phyloP scores from a whole-genome alignment of 257 asterid species.

The Solanum chaucha region DNA sequence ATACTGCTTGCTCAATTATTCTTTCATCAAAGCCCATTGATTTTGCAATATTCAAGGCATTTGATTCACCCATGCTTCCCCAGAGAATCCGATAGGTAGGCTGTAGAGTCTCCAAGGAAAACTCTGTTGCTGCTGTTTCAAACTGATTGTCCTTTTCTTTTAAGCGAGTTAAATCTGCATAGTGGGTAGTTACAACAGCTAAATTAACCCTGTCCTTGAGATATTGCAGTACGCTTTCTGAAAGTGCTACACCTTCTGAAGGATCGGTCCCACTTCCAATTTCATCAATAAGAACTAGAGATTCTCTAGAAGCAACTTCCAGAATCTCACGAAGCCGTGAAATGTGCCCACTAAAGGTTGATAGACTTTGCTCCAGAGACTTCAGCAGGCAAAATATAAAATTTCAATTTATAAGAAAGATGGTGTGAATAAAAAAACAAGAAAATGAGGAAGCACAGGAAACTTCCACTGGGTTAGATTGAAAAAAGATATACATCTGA shows the following conservation, averaged over 20 bases:
- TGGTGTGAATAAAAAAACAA: neutral
- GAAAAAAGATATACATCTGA: neutral
- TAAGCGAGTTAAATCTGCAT: conserved; percentile 73
- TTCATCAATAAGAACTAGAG: conserved; percentile 94
- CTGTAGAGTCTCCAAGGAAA: conserved; percentile 63
- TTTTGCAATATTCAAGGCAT: conserved; percentile 77
- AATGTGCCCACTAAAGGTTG: conserved; percentile 96
- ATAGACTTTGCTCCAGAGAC: conserved; percentile 92
- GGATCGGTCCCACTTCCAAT: conserved; percentile 99
- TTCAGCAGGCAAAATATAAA: conserved; percentile 24
- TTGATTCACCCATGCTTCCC: conserved; percentile 91
- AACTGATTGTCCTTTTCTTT: conserved; percentile 70
- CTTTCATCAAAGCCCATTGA: conserved; percentile 64
- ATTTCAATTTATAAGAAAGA: neutral
- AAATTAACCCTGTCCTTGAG: conserved; percentile 74
- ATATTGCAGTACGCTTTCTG: conserved; percentile 76
- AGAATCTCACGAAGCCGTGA: conserved; percentile 60
- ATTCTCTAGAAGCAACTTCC: conserved; percentile 66
- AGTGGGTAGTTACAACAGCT: conserved; percentile 93
- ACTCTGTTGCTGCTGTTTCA: conserved; percentile 98
- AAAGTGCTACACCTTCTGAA: conserved; percentile 92
- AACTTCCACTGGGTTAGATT: neutral
- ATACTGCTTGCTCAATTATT: conserved; percentile 50
- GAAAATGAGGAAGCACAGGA: neutral
- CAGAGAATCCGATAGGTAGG: conserved; percentile 85